Base-by-base conservation (phyloP, 805 yeast species). In the Teunomyces lycoperdinae region DNA sequence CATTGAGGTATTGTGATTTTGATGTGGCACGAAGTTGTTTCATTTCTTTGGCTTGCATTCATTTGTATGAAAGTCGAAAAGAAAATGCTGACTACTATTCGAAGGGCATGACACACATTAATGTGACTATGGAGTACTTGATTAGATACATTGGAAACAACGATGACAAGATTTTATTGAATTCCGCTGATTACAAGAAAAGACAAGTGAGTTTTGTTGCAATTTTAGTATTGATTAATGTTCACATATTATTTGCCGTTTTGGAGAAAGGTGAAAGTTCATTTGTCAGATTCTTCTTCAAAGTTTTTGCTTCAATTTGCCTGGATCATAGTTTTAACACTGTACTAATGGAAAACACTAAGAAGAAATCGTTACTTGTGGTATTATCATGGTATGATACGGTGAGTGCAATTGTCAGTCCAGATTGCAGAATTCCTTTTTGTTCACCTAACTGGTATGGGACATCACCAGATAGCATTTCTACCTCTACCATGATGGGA, bases 351-450 rank as follows among this genome's bases (percentile, higher is more conserved):
- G 71, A 70, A 16, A 71, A 67, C 38, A 78, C 77, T 16, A 78
- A 77, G 54, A 80, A 79, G 50, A 68, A 76, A 5, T 77, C 78
- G 5, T 62, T 79, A 1, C 64, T 77, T 27, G 74, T 78, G 5
- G 80, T 78, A n/a, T 57, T 80, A 11, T 74, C 83, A 0, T 80
- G 85, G 85, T 80, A 76, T 57, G 85, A 80, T 52, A 80, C 84
- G 0, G 76, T 80, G 4, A 65, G 79, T 27, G 81, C 84, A 1
- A 63, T 80, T 10, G 79, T 76, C 1, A 77, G 83, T 0, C 80
- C 84, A 1, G 84, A 80, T 58, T 79, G 79, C 53, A 61, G 85
- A 13, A 55, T 78, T 28, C 84, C 85, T 0, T 78, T 65, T 47
- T 78, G 83, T 59, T 73, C 69, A 27, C 75, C 78, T 8, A 70